These are phyloP conservation scores for Pleurotus platypus DNA, from an alignment of 768 basidiomycete genomes.

Conservation along the genomic window DNA sequence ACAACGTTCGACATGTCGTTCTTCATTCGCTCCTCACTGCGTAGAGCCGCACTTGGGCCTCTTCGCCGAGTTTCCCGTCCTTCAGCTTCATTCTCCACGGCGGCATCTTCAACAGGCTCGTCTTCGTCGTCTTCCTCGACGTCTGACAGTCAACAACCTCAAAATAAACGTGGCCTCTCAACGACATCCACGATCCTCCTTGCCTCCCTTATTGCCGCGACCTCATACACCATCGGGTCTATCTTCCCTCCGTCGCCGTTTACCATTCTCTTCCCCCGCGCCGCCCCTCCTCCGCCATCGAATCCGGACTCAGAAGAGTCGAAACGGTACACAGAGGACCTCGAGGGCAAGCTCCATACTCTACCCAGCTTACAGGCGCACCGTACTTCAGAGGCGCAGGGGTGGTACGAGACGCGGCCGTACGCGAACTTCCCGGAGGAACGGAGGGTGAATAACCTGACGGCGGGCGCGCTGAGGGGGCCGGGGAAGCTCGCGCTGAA, in stretches of 20 bases:
- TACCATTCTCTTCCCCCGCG: constrained; percentile 70
- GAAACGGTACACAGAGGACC: constrained; percentile 45
- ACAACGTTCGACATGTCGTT: no score
- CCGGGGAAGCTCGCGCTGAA: constrained; percentile 81
- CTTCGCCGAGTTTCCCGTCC: no score
- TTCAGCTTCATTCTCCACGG: no score
- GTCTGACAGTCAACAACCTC: no score
- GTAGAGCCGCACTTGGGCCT: no score
- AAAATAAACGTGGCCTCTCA: not conserved
- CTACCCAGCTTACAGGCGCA: constrained; percentile 55
- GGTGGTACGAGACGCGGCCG: constrained; percentile 78
- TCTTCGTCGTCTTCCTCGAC: no score
- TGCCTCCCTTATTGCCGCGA: constrained; percentile 29
- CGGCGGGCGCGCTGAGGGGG: constrained; percentile 81
- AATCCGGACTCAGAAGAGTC: constrained; percentile 56
- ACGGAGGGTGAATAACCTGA: constrained; percentile 76
- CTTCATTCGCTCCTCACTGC: no score
- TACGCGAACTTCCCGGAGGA: constrained; percentile 69
- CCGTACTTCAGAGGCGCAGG: constrained; percentile 34
- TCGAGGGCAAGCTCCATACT: constrained; percentile 69
- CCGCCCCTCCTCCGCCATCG: constrained; percentile 65
- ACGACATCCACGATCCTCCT: constrained; percentile 18
- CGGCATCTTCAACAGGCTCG: no score
- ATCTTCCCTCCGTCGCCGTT: constrained; percentile 68
- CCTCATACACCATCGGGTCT: constrained; percentile 54